These are phyloP conservation scores for Tolypocladium sp. DNA, from an alignment of 2,329 filamentous ascomycete genomes.

Conservation along the genomic window DNA sequence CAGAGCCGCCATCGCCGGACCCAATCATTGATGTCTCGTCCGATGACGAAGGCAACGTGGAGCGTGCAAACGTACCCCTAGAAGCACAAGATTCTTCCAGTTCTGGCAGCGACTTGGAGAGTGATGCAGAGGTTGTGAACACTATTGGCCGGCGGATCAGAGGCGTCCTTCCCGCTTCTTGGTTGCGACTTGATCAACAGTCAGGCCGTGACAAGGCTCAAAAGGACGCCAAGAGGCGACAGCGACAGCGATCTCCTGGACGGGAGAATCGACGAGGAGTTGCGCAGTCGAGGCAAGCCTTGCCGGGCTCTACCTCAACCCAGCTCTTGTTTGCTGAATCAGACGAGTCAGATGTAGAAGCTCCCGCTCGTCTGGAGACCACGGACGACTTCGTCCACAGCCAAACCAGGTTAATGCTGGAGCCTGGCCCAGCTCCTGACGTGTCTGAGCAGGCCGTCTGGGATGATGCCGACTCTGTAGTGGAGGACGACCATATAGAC, in stretches of 20 bases:
- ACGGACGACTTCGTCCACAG: conserved; percentile 14
- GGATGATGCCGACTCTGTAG: conserved; percentile 24
- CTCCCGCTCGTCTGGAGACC: conserved; percentile 9
- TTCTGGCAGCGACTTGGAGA: conserved; percentile 22
- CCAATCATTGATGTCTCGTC: conserved; percentile 11
- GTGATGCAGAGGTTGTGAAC: conserved; percentile 31
- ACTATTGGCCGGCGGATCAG: conserved; percentile 38
- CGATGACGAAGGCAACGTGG: conserved; percentile 11
- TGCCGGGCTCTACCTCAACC: conserved; percentile 15
- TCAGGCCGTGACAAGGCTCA: conserved; percentile 20
- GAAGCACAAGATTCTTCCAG: conserved; percentile 7
- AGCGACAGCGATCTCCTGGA: conserved; percentile 24
- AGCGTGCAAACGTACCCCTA: background rate
- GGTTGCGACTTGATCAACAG: conserved; percentile 51
- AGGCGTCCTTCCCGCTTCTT: conserved; percentile 58
- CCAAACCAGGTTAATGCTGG: conserved; percentile 15
- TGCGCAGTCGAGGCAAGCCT: conserved; percentile 32
- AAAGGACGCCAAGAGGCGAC: conserved; percentile 17
- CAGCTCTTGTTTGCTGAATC: conserved; percentile 37
- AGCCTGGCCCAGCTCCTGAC: conserved; percentile 3
- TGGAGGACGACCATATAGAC: conserved; percentile 45
- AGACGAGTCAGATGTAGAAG: conserved; percentile 33
- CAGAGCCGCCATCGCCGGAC: background rate
- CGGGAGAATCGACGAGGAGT: conserved; percentile 36
- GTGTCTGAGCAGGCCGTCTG: conserved; percentile 5